Percentiles rank a stretch among this genome's conserved stretches.
Evolutionary conservation across 2,329 filamentous ascomycete genomes (phyloP).

Genomic region (Sclerotinia glacialis): DNA sequence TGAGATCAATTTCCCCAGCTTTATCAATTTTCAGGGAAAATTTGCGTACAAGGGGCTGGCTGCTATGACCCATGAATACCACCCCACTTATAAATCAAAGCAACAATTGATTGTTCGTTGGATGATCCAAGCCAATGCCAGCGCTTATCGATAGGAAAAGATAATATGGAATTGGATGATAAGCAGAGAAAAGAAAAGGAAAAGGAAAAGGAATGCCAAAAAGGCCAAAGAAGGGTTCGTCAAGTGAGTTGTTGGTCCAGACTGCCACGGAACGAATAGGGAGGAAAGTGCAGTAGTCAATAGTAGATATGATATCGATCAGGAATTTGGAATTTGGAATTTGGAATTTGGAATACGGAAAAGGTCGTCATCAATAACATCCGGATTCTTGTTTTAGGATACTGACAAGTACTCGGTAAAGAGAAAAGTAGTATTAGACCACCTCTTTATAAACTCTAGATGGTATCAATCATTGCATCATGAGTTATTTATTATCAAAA

Average conservation of each 20-base stretch:
- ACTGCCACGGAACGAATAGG: neutral
- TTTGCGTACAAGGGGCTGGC: neutral
- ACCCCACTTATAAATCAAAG: neutral
- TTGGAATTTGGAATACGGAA: too few species aligned
- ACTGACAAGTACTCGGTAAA: neutral
- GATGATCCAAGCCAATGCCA: neutral
- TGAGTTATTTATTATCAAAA: too few species aligned
- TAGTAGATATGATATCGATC: too few species aligned
- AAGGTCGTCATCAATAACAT: too few species aligned
- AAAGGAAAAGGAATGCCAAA: too few species aligned
- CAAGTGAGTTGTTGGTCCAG: neutral
- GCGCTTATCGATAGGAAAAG: neutral
- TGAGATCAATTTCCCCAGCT: slow-evolving; percentile 5
- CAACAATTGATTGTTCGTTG: neutral
- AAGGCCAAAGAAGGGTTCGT: neutral
- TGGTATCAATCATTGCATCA: neutral
- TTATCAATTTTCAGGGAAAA: neutral
- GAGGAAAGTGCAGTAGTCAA: neutral
- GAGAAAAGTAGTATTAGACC: neutral
- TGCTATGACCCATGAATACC: slow-evolving; percentile 8
- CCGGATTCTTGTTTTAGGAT: neutral
- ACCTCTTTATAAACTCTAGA: neutral
- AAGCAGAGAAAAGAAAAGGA: too few species aligned
- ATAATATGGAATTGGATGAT: too few species aligned
- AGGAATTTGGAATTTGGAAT: too few species aligned